A percentile compares a stretch with the other conserved stretches of the same genome.
Evolutionary conservation across 495 filamentous ascomycete species (phyloP).

Genomic region (Penicillium atrosanguineum): DNA sequence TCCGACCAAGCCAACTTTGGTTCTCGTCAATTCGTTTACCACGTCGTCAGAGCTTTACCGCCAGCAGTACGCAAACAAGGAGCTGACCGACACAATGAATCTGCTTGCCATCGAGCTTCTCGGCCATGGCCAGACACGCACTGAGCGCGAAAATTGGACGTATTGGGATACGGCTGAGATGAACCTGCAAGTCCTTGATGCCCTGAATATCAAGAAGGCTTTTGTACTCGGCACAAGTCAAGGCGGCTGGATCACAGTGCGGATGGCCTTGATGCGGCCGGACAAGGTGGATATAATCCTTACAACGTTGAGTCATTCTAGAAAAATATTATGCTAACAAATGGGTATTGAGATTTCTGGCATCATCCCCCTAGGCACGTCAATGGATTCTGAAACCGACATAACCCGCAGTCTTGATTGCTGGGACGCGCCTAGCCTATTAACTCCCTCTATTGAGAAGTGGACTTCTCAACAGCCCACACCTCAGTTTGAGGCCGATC

Average conservation of each 20-base stretch:
- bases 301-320: neutral
- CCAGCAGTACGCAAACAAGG: constrained; percentile 24
- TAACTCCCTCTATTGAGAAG: constrained; percentile 39
- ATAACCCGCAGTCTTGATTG: constrained; percentile 50
- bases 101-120: constrained; percentile 50
- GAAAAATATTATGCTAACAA: neutral
- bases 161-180: constrained; percentile 54
- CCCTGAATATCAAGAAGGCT: constrained; percentile 51
- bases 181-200: constrained; percentile 51
- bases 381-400: constrained; percentile 58
- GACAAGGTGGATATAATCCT: constrained; percentile 40
- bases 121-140: constrained; percentile 50
- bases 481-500: constrained; percentile 52
- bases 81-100: constrained; percentile 36
- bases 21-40: constrained; percentile 38
- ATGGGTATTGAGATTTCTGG: constrained; percentile 45
- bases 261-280: constrained; percentile 59
- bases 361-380: constrained; percentile 60
- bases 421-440: constrained; percentile 52
- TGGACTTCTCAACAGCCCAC: constrained; percentile 46
- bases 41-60: constrained; percentile 31
- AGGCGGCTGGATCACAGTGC: constrained; percentile 58
- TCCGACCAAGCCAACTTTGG: constrained; percentile 35
- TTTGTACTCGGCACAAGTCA: constrained; percentile 62
- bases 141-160: constrained; percentile 40